phyloP scores from a whole-genome alignment of 2,329 filamentous ascomycete species.

The Westerdykella sp. region DNA sequence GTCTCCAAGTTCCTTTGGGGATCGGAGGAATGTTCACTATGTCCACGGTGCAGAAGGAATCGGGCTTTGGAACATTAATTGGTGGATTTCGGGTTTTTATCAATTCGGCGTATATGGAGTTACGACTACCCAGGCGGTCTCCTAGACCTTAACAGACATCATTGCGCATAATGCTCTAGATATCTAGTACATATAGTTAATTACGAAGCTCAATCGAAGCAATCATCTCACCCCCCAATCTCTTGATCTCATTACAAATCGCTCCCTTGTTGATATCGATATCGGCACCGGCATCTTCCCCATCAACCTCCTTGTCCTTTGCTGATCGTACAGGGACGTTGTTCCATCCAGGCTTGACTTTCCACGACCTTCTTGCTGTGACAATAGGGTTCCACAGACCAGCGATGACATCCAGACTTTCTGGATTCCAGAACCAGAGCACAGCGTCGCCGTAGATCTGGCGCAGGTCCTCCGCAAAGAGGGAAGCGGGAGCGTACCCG shows the following conservation, averaged over 20 bases:
- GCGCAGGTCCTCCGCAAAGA: conserved; percentile 63
- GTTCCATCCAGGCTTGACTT: conserved; percentile 63
- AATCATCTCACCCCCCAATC: conserved; percentile 44
- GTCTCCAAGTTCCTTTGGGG: too few relatives aligned
- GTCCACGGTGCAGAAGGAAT: too few relatives aligned
- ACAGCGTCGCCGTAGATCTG: conserved; percentile 61
- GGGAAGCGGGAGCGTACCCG: conserved; percentile 54
- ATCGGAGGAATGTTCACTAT: too few relatives aligned
- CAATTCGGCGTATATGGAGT: too few relatives aligned
- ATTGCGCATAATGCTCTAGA: too few relatives aligned
- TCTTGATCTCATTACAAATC: conserved; percentile 66
- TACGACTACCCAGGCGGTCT: too few relatives aligned
- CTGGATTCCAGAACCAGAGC: conserved; percentile 70
- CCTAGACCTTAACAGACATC: too few relatives aligned
- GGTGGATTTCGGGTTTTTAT: too few relatives aligned
- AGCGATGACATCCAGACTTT: conserved; percentile 52
- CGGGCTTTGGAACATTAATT: not conserved
- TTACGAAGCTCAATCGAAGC: too few relatives aligned
- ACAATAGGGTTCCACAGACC: conserved; percentile 60
- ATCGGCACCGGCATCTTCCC: conserved; percentile 40
- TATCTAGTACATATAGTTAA: too few relatives aligned
- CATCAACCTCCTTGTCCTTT: conserved; percentile 18
- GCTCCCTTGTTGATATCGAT: conserved; percentile 62
- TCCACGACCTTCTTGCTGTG: conserved; percentile 53
- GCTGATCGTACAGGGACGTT: conserved; percentile 47